These are phyloP conservation scores for Alopecurus myosuroides DNA, from an alignment of 176 grass and related monocot species.

Conservation along the genomic window DNA sequence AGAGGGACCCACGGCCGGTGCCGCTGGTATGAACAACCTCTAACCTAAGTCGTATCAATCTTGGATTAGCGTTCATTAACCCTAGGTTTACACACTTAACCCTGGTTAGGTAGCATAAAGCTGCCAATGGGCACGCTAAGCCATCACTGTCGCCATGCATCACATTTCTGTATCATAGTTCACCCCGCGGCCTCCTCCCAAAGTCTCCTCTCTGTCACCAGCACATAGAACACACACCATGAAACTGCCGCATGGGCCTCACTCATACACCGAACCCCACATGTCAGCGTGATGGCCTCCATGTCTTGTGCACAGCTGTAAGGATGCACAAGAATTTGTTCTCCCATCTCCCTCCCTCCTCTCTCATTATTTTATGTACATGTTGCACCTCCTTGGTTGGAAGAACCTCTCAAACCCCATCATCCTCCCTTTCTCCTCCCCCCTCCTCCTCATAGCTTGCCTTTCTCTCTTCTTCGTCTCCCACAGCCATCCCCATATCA, in stretches of 20 bases:
- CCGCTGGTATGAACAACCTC: slow-evolving; percentile 28
- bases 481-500: slow-evolving; percentile 21
- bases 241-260: not conserved
- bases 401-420: slow-evolving; percentile 61
- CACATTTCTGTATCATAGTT: slow-evolving; percentile 48
- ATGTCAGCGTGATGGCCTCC: not conserved
- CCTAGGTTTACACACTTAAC: slow-evolving; percentile 50
- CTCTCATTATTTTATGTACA: slow-evolving; percentile 49
- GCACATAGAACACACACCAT: not conserved
- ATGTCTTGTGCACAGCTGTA: not conserved
- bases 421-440: slow-evolving; percentile 34
- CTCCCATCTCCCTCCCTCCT: slow-evolving; percentile 8
- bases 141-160: slow-evolving; percentile 57
- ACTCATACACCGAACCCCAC: not conserved
- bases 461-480: slow-evolving; percentile 2
- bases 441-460: slow-evolving; percentile 22
- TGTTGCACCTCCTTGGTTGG: slow-evolving; percentile 44
- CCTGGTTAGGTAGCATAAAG: slow-evolving; percentile 46
- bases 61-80: slow-evolving; percentile 40
- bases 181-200: slow-evolving; percentile 32
- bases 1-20: slow-evolving; percentile 14
- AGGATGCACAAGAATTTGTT: slow-evolving; percentile 37
- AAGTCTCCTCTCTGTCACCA: slow-evolving; percentile 14
- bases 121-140: slow-evolving; percentile 44
- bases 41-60: slow-evolving; percentile 33